Evolutionary conservation across 495 filamentous ascomycete genomes (phyloP), one percentile per base, ranked within the genome.

Genomic region (Daldinia loculata): DNA sequence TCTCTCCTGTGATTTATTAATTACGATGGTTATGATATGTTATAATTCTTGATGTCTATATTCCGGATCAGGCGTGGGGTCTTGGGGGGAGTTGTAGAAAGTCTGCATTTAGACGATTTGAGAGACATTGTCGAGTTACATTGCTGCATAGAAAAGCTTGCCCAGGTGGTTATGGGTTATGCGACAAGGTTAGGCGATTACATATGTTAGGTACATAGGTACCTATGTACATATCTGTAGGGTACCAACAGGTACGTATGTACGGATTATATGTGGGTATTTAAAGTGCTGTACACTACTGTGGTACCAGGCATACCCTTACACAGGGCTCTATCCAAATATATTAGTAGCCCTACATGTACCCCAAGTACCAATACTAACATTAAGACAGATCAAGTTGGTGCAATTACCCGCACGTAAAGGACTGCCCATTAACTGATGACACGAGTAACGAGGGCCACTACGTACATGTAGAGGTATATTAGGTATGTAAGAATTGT

Each of bases 361-460:
- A 36, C 17, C 17, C 17, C 8, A 24, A 22, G 43, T 48, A 48
- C 29, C 26, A 53, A 30, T 8, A 6, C 26, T 53, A 53, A 17
- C 24, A 53, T 53, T 53, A 30, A 17, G 6, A 53, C 51, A 53
- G 2, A 19, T 17, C 51, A 53, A 17, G 24, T 30, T n/a, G 27
- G 51, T 29, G 60, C 26, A 72, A 63, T 72, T 72, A 67, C 52
- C 69, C 69, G 56, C 55, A 51, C 51, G 30, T 38, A 45, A 66
- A 26, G 36, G 36, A 41, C 61, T 63, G 14, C 50, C 52, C 56
- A 58, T 45, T 27, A 55, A 72, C 61, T 26, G 43, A 59, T 45
- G 52, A 67, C 66, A 69, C 61, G 70, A 73, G 57, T 69, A 69
- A 32, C 58, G 41, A 15, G 57, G 34, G 14, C 56, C 68, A 61